phyloP scores from a whole-genome alignment of 139 green algal genomes.

The Haematococcus lacustris region DNA sequence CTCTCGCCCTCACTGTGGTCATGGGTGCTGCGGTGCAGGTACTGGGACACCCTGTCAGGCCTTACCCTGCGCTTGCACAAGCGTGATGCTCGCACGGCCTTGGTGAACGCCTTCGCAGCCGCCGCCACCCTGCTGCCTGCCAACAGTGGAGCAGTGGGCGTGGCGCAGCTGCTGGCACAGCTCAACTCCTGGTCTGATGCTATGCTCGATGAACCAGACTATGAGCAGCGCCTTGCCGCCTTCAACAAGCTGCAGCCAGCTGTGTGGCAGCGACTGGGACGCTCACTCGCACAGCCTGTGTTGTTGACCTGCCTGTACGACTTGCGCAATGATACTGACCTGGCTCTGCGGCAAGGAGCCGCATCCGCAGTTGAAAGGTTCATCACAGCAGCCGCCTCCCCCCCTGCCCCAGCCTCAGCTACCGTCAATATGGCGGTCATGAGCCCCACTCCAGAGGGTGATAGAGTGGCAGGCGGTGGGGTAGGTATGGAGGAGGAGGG shows the following conservation, averaged over 20 bases:
- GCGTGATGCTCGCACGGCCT: constrained; percentile 36
- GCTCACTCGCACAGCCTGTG: constrained; percentile 39
- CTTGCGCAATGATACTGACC: constrained; percentile 53
- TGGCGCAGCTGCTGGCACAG: constrained; percentile 30
- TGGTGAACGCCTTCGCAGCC: constrained; percentile 36
- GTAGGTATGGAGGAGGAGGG: too few relatives aligned
- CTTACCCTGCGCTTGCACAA: constrained; percentile 44
- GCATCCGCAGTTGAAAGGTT: constrained; percentile 18
- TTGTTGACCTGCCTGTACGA: constrained; percentile 56
- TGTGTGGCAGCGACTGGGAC: constrained; percentile 34
- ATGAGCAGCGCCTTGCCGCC: constrained; percentile 39
- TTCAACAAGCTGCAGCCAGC: constrained; percentile 44
- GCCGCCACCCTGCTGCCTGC: constrained; percentile 31
- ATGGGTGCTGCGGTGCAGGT: constrained; percentile 11
- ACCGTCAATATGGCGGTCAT: too few relatives aligned
- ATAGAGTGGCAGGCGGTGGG: too few relatives aligned
- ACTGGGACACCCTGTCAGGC: constrained; percentile 48
- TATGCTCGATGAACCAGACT: constrained; percentile 29
- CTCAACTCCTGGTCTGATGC: constrained; percentile 43
- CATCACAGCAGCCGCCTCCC: background rate
- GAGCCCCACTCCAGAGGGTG: too few relatives aligned
- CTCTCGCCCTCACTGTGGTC: background rate
- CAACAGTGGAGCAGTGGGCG: background rate
- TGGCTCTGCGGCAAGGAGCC: constrained; percentile 65
- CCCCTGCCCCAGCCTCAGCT: too few relatives aligned